Evolutionary conservation across 2,329 filamentous ascomycete species (phyloP), one percentile per base, ranked within the genome.

Genomic region (Fusarium penzigii): DNA sequence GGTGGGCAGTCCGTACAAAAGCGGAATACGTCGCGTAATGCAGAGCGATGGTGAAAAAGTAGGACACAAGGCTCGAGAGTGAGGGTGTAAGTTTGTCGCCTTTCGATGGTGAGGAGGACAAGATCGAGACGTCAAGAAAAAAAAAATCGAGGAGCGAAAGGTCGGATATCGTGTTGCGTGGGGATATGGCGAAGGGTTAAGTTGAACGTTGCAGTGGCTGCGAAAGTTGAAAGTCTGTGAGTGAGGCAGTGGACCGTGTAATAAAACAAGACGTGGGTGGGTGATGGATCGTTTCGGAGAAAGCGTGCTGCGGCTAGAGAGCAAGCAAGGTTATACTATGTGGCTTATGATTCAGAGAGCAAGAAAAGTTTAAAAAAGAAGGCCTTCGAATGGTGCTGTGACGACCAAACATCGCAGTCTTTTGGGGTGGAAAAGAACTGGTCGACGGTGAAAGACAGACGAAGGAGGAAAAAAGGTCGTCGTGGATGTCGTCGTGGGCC

Each of bases 281-380:
- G 48, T 40, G 51, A 49, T 53, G 44, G 51, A 49, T 39, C 45
- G 56, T 48, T 52, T 52, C 39, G 43, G 47, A 50, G 29, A 42
- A 32, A 39, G 39, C 46, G 41, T 57, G 44, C 44, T 41, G 43
- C 44, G 46, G 43, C 17, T 46, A 44, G 40, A 17, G 42, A 39
- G 42, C 20, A 39, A 47, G 17, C 45, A 53, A 52, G 38, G 36
- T 36, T 44, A 40, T 39, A 42, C 39, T 48, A 6, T 39, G 20
- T 42, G 49, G 42, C 51, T 42, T 17, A 40, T 61, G 61, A 64
- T 59, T 64, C 61, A 64, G 59, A 48, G 51, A 25, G 20, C 20
- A 25, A 7, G 49, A 42, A 43, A 29, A 46, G 48, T 47, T 51
- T 44, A 25, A 25, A 25, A 25, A 25, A 25, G 40, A 40, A 39